Evolutionary conservation across 768 basidiomycete genomes (phyloP).

Genomic region (Polyporus arcularius): DNA sequence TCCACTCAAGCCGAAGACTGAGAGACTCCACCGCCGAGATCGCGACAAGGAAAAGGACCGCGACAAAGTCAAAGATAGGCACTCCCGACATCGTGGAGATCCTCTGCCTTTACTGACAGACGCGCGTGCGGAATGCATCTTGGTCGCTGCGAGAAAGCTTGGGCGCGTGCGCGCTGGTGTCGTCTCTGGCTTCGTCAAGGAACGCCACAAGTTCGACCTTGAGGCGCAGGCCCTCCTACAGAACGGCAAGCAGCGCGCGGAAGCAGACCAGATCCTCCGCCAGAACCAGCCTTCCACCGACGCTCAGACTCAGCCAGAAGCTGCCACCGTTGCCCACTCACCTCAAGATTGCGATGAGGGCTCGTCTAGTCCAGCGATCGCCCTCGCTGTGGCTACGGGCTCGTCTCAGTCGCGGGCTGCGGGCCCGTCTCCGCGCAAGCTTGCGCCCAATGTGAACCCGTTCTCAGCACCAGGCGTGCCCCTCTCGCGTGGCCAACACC

Average conservation of each 20-base stretch:
- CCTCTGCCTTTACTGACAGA: constrained; percentile 48
- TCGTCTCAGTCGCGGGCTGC: not conserved
- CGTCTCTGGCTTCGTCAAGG: constrained; percentile 51
- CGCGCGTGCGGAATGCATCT: constrained; percentile 69
- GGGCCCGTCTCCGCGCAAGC: not conserved
- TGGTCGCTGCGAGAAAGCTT: constrained; percentile 70
- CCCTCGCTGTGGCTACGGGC: constrained; percentile 1
- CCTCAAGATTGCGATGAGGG: not conserved
- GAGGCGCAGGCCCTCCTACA: not conserved
- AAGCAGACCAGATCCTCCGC: not conserved
- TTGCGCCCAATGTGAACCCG: constrained; percentile 15
- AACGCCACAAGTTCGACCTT: constrained; percentile 15
- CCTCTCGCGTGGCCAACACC: not conserved
- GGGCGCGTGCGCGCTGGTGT: constrained; percentile 61
- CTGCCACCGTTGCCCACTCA: not conserved
- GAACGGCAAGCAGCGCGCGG: constrained; percentile 25
- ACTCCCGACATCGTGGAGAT: constrained; percentile 1
- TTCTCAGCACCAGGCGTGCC: constrained; percentile 7
- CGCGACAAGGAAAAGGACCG: constrained; percentile 9
- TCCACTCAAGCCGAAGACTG: not conserved
- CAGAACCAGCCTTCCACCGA: not conserved
- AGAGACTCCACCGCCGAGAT: not conserved
- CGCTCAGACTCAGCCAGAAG: not conserved
- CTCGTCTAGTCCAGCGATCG: constrained; percentile 10
- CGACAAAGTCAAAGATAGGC: constrained; percentile 16